Percentiles rank a stretch among this genome's conserved stretches.
Evolutionary conservation across 371 early-diverging fungal species (phyloP).

Genomic region (Mortierella sp.): DNA sequence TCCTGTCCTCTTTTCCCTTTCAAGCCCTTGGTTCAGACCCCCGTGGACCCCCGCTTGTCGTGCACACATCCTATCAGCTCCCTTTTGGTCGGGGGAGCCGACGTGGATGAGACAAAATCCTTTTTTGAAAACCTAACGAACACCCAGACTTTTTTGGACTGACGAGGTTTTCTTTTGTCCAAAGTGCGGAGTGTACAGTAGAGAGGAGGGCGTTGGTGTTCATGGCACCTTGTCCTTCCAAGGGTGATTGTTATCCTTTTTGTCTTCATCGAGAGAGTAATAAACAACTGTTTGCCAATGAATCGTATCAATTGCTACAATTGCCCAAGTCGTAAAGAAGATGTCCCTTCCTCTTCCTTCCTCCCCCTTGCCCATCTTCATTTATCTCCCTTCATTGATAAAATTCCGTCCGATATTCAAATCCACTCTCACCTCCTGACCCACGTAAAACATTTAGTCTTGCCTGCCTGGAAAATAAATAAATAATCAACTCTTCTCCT

Average conservation of each 20-base stretch:
- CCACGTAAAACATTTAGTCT: not conserved
- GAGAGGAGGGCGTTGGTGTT: too few relatives aligned
- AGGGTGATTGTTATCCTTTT: too few relatives aligned
- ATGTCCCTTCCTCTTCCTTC: not conserved
- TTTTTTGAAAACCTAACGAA: not conserved
- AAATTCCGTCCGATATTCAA: not conserved
- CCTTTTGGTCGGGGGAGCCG: constrained; percentile 52
- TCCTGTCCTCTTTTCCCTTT: constrained; percentile 5
- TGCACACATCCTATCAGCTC: not conserved
- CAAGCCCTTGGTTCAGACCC: not conserved
- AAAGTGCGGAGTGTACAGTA: not conserved
- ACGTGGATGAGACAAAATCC: not conserved
- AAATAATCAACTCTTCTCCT: not conserved
- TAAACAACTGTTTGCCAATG: too few relatives aligned
- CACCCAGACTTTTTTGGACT: constrained; percentile 6
- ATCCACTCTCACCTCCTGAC: constrained; percentile 4
- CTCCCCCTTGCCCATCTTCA: too few relatives aligned
- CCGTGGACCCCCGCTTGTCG: not conserved
- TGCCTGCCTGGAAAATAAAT: too few relatives aligned
- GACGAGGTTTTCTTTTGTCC: constrained; percentile 36
- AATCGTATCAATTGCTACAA: too few relatives aligned
- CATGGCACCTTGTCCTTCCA: too few relatives aligned
- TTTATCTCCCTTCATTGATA: too few relatives aligned
- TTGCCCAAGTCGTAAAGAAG: too few relatives aligned
- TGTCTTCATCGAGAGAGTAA: too few relatives aligned